Evolutionary conservation across 352 stramenopile genomes (phyloP), one percentile per base, ranked within the genome.

Genomic region (Elongisporangium undulatum): DNA sequence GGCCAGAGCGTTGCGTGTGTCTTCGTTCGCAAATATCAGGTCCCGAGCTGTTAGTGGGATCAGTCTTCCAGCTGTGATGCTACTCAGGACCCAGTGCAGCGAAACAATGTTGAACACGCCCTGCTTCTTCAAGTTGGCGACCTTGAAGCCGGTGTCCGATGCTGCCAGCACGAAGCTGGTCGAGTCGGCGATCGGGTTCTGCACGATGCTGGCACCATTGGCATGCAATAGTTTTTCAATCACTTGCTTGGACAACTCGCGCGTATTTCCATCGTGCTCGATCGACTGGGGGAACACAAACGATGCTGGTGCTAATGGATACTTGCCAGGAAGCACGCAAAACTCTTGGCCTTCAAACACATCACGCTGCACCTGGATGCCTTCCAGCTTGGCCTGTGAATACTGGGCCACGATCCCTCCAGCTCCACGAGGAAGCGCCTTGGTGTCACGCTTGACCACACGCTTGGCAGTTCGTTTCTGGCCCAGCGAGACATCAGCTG

Each of bases 291-390:
- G 38, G 2, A 53, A 66, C 16, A 29, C 21, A 17, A 77, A 10
- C 34, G 57, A 55, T 7, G 49, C 16, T 4, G 61, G 53, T 0
- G 59, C 68, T n/a, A 22, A 59, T 38, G 71, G 65, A 53, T 91
- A 93, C 65, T 89, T 93, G 15, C 85, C 86, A 29, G 86, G 86
- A 15, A 95, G 41, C 8, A 95, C 80, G 51, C 83, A 95, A 38
- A 92, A 92, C 62, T 92, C 79, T 21, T 82, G 78, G 23, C 63
- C 73, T 56, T 82, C 67, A 50, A 95, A 91, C 41, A 92, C 68
- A 45, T 88, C 72, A 13, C 74, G 75, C 34, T 84, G 68, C 54
- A 77, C 58, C 17, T 82, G 66, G 38, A 95, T 63, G 6, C 65
- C 64, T 10, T 89, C 74, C 13, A 95, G 68, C 24, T 81, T 76